Base-by-base conservation (phyloP, 2,329 filamentous ascomycete species). In the Aspergillus bombycis region DNA sequence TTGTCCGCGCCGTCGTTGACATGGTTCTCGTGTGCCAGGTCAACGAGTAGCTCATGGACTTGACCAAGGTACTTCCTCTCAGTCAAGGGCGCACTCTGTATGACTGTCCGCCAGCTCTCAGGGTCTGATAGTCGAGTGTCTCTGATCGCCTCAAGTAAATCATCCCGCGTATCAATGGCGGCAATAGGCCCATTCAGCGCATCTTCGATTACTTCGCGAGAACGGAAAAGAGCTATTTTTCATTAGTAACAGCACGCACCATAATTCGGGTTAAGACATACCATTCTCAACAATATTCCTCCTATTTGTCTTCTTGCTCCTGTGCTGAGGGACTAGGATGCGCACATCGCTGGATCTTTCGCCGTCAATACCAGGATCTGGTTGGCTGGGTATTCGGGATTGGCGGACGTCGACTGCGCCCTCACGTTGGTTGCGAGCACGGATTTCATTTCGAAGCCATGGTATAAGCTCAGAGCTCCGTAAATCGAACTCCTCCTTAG, bases 241-340 rank as follows among this genome's bases (percentile, higher is more conserved):
- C 63, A 57, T 74, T 65, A 67, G 67, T 66, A 45, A 32, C 19
- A 19, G 19, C 16, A 16, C 21, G 23, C 23, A 23, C 38, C 14
- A 50, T n/a, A 16, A 28, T 2, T 43, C 45, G 19, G 5, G 83
- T 83, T 81, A 84, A 62, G 74, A 76, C 78, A 88, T 88, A 65
- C 90, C 90, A 68, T 94, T 91, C 75, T 96, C 92, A 55, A 97
- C 89, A 57, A 98, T 93, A 32, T 89, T 89, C 73, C 89, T 89
- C 59, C 94, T 89, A 78, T 97, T 97, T 67, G 91, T 91, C 81
- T 97, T 98, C 79, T 97, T 97, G 77, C 89, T 93, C 71, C 90
- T 89, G 57, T 93, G 94, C 62, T 92, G 90, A 1, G 91, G 88
- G 7, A 93, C 86, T 4, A 97, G 84, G n/a, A 98, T 90, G 64